These are phyloP conservation scores for Penicillium canescens DNA, from an alignment of 495 filamentous ascomycete species.

Conservation along the genomic window DNA sequence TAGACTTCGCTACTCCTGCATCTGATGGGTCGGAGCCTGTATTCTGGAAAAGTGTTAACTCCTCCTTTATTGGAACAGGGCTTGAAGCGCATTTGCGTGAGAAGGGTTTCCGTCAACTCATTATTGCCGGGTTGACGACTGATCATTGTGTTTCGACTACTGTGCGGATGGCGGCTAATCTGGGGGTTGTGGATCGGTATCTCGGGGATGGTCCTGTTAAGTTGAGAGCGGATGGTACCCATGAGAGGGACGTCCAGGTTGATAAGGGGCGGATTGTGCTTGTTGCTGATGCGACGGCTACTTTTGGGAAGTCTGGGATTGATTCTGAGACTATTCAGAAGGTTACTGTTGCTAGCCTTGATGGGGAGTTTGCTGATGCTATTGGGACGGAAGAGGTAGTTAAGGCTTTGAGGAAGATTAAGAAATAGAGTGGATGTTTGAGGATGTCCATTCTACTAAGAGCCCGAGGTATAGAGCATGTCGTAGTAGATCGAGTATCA, in stretches of 20 bases:
- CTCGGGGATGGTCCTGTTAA: conserved; percentile 14
- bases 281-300: conserved; percentile 49
- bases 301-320: conserved; percentile 42
- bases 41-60: conserved; percentile 50
- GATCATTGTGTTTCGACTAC: conserved; percentile 55
- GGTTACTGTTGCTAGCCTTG: conserved; percentile 48
- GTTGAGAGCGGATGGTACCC: conserved; percentile 21
- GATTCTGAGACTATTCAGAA: conserved; percentile 49
- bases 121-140: conserved; percentile 47
- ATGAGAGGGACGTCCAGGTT: conserved; percentile 20
- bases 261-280: conserved; percentile 45
- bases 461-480: too few species aligned
- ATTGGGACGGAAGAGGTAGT: conserved; percentile 39
- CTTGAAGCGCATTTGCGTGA: conserved; percentile 40
- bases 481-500: too few species aligned
- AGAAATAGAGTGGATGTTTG: not conserved
- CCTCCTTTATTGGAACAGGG: conserved; percentile 47
- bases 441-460: not conserved
- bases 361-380: conserved; percentile 50
- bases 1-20: conserved; percentile 38
- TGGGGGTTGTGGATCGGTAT: conserved; percentile 42
- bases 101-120: conserved; percentile 36
- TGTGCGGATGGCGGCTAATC: conserved; percentile 49
- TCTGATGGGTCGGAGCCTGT: conserved; percentile 41
- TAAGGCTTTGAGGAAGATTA: conserved; percentile 18